A percentile compares a stretch with the other conserved stretches of the same genome.
These are phyloP conservation scores for Boletus bicolor DNA, from an alignment of 768 basidiomycete genomes.

Conservation along the genomic window DNA sequence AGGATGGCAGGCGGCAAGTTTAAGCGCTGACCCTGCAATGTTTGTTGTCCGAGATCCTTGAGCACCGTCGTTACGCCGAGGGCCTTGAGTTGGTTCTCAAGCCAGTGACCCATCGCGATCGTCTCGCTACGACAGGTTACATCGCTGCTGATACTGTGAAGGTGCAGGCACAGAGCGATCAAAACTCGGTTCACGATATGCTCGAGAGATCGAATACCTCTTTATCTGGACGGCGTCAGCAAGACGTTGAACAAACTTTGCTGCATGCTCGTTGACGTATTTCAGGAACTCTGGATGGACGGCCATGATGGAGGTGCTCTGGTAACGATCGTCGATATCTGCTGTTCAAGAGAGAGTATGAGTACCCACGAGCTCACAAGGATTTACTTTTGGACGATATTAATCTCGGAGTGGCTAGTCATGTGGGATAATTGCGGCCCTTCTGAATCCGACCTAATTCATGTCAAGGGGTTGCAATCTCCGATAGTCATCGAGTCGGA, in stretches of 20 bases:
- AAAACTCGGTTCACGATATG: not conserved
- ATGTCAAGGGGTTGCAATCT: too few relatives aligned
- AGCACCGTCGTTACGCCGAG: conserved; percentile 76
- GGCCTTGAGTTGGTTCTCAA: conserved; percentile 67
- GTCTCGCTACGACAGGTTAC: conserved; percentile 71
- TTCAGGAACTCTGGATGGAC: conserved; percentile 32
- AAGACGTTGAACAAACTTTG: conserved; percentile 74
- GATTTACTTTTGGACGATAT: not conserved
- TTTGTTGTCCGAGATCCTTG: conserved; percentile 74
- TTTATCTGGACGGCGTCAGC: conserved; percentile 82
- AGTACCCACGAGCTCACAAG: not conserved
- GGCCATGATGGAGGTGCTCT: conserved; percentile 28
- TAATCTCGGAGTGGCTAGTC: not conserved
- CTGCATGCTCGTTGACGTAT: conserved; percentile 68
- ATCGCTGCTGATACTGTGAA: conserved; percentile 64
- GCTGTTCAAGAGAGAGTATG: not conserved
- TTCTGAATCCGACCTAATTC: not conserved
- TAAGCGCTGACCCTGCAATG: conserved; percentile 66
- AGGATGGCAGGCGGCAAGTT: conserved; percentile 81
- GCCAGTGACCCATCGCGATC: conserved; percentile 81
- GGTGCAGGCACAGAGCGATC: not conserved
- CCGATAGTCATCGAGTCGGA: too few relatives aligned
- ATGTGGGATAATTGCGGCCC: not conserved
- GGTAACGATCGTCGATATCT: not conserved
- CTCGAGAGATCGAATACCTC: conserved; percentile 39